Conservation (phyloP, 2,329 filamentous ascomycete genomes). For the Periconia sp. region DNA sequence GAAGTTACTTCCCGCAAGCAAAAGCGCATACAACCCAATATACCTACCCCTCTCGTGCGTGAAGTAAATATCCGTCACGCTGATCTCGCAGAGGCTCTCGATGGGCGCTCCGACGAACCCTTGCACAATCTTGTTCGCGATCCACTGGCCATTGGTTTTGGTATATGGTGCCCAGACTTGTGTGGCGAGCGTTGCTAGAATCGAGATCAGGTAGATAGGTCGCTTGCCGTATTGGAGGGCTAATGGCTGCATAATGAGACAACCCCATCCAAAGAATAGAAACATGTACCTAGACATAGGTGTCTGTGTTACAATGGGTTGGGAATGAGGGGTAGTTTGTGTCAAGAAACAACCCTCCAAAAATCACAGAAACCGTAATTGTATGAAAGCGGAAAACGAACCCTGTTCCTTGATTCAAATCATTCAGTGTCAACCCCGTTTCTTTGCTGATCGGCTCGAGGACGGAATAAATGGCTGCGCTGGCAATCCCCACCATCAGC, state of each 20-base stretch:
- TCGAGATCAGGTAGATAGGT: constrained; percentile 50
- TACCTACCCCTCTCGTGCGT: constrained; percentile 37
- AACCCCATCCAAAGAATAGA: constrained; percentile 54
- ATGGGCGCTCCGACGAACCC: constrained; percentile 53
- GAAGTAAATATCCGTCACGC: constrained; percentile 46
- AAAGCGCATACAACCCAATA: constrained; percentile 36
- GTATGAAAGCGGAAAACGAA: not conserved
- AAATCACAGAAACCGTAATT: not conserved
- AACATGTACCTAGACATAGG: constrained; percentile 47
- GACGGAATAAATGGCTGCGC: constrained; percentile 54
- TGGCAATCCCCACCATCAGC: constrained; percentile 53
- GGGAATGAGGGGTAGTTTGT: not conserved
- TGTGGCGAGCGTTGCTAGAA: constrained; percentile 42
- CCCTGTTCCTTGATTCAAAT: constrained; percentile 54
- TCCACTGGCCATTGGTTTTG: constrained; percentile 50
- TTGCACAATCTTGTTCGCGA: constrained; percentile 50
- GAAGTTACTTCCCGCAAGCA: constrained; percentile 38
- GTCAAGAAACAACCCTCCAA: no score
- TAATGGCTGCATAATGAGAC: constrained; percentile 56
- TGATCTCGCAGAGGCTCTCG: constrained; percentile 53
- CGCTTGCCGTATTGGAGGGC: constrained; percentile 57
- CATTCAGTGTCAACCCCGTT: constrained; percentile 49
- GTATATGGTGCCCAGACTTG: constrained; percentile 41
- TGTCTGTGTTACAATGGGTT: not conserved
- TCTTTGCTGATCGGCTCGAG: constrained; percentile 51